These are phyloP conservation scores for Cyclaneusma minus DNA, from an alignment of 2,329 filamentous ascomycete genomes.

Conservation along the genomic window DNA sequence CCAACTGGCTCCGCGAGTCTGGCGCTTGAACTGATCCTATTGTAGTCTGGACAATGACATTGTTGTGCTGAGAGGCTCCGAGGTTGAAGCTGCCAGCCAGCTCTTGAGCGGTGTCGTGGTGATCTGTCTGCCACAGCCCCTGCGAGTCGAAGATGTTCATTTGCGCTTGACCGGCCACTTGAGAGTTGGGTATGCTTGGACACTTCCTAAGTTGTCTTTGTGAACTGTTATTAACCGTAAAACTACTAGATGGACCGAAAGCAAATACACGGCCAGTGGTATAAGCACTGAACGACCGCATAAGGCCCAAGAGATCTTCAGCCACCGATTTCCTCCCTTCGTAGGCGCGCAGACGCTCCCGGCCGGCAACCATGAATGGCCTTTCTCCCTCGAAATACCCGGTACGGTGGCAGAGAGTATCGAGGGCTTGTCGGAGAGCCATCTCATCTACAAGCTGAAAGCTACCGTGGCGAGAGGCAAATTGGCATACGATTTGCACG, in stretches of 20 bases:
- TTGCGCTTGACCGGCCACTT: conserved; percentile 56
- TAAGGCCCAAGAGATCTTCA: conserved; percentile 42
- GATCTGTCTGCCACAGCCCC: conserved; percentile 51
- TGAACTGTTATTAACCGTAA: conserved; percentile 6
- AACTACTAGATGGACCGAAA: conserved; percentile 33
- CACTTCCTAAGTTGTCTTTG: neutral
- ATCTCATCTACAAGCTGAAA: conserved; percentile 81
- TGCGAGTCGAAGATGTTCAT: conserved; percentile 60
- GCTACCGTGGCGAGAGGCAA: conserved; percentile 78
- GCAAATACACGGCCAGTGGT: conserved; percentile 37
- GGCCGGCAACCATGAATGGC: conserved; percentile 72
- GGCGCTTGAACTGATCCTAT: conserved; percentile 3
- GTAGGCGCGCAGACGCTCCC: conserved; percentile 39
- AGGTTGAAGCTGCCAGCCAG: conserved; percentile 62
- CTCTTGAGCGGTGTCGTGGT: conserved; percentile 59
- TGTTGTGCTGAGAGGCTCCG: conserved; percentile 60
- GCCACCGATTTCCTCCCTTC: conserved; percentile 56
- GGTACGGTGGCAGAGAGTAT: conserved; percentile 71
- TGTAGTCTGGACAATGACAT: conserved; percentile 62
- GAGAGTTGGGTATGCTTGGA: conserved; percentile 46
- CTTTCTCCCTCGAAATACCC: conserved; percentile 60
- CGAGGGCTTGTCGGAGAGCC: conserved; percentile 74
- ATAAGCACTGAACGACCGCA: conserved; percentile 44
- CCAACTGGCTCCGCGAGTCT: conserved; percentile 2
- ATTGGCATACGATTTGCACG: conserved; percentile 72